Evolutionary conservation across 225 moss, liverwort and hornwort genomes (phyloP).

Genomic region (Bryum argenteum): DNA sequence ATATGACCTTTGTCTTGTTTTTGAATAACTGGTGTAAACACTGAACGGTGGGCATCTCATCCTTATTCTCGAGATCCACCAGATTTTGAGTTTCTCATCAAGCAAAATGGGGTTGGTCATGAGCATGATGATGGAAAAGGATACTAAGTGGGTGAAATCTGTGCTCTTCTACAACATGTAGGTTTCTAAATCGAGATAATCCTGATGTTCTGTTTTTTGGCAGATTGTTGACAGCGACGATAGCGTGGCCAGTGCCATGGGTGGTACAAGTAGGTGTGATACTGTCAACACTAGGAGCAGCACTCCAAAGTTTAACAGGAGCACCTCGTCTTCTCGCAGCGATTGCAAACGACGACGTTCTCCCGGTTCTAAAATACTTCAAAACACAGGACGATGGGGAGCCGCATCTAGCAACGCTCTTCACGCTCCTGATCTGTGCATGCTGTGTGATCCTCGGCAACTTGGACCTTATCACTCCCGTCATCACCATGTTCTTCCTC

Average conservation of each 20-base stretch:
- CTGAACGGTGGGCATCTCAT: too few relatives aligned
- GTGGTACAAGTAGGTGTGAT: conserved; percentile 90
- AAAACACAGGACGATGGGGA: conserved; percentile 78
- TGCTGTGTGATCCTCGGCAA: conserved; percentile 87
- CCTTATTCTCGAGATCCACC: too few relatives aligned
- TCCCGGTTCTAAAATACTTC: conserved; percentile 84
- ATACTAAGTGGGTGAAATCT: too few relatives aligned
- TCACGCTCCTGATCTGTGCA: conserved; percentile 86
- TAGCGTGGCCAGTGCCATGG: conserved; percentile 86
- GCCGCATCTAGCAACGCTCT: conserved; percentile 83
- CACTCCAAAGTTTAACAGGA: conserved; percentile 85
- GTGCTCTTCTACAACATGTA: too few relatives aligned
- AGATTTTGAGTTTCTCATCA: too few relatives aligned
- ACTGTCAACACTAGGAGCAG: conserved; percentile 86
- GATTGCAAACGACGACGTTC: conserved; percentile 86
- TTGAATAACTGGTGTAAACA: too few relatives aligned
- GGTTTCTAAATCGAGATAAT: too few relatives aligned
- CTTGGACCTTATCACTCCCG: conserved; percentile 81
- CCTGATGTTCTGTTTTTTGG: not conserved
- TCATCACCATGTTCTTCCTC: conserved; percentile 91
- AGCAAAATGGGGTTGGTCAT: too few relatives aligned
- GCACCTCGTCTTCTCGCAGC: conserved; percentile 90
- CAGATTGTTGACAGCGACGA: conserved; percentile 85
- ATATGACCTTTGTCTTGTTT: too few relatives aligned
- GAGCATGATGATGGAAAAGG: too few relatives aligned